phyloP scores from a whole-genome alignment of 345 rosid species.

The Pistacia integerrima region DNA sequence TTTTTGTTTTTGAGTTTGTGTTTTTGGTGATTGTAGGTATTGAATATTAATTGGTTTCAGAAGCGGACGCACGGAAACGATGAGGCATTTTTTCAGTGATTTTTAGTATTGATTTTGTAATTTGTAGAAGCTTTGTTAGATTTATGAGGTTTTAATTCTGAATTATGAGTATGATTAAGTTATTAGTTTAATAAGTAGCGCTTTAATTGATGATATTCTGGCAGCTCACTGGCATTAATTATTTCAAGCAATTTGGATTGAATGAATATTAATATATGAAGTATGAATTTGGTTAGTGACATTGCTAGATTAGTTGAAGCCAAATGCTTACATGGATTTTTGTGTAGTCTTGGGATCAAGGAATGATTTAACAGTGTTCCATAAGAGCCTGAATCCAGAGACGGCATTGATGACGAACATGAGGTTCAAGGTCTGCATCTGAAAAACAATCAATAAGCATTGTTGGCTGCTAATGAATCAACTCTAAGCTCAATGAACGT shows the following conservation, averaged over 20 bases:
- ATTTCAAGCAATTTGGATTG: conserved; percentile 93
- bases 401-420: conserved; percentile 98
- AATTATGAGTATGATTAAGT: no score
- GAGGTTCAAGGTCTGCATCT: conserved; percentile 71
- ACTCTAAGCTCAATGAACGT: background rate
- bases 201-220: no score
- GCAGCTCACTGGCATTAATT: conserved; percentile 89
- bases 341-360: conserved; percentile 88
- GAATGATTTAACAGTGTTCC: conserved; percentile 77
- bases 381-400: conserved; percentile 83
- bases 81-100: no score
- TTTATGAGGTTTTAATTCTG: no score
- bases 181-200: no score
- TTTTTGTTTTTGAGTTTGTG: no score
- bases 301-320: background rate
- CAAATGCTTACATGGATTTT: conserved; percentile 70
- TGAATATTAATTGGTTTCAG: no score
- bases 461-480: background rate
- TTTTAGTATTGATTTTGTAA: no score
- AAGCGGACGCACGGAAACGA: no score
- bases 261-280: conserved; percentile 43
- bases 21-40: no score
- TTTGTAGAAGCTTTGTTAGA: no score
- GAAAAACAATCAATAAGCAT: conserved; percentile 25
- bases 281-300: conserved; percentile 18